Evolutionary conservation across 805 yeast species (phyloP).

Genomic region (Wickerhamiella alocasiicola): DNA sequence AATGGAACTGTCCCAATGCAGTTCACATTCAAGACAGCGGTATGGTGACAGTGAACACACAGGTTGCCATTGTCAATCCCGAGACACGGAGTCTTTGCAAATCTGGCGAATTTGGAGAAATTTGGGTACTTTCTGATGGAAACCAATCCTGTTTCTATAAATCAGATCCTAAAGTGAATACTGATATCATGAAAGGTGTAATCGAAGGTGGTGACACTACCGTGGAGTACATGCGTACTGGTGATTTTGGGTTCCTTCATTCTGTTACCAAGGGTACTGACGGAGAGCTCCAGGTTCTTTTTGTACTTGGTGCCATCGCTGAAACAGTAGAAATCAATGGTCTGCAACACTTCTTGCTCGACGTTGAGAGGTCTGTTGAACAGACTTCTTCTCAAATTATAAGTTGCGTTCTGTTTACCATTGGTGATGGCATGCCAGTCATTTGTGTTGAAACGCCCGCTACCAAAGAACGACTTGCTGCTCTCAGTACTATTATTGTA

Average conservation of each 20-base stretch:
- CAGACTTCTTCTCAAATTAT: slow-evolving; percentile 35
- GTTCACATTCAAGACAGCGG: slow-evolving; percentile 87
- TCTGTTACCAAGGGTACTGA: slow-evolving; percentile 40
- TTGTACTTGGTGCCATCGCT: slow-evolving; percentile 69
- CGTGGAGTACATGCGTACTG: slow-evolving; percentile 67
- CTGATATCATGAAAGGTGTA: slow-evolving; percentile 46
- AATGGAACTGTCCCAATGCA: slow-evolving; percentile 53
- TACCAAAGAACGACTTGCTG: slow-evolving; percentile 38
- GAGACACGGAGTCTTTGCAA: slow-evolving; percentile 70
- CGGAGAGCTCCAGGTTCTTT: slow-evolving; percentile 59
- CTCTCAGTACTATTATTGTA: slow-evolving; percentile 72
- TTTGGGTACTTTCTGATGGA: slow-evolving; percentile 90
- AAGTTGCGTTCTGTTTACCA: slow-evolving; percentile 53
- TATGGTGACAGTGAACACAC: slow-evolving; percentile 88
- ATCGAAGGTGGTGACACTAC: slow-evolving; percentile 53
- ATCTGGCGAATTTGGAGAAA: slow-evolving; percentile 91
- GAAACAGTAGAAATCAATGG: slow-evolving; percentile 89
- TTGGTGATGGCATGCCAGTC: slow-evolving; percentile 52
- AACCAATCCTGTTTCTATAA: slow-evolving; percentile 51
- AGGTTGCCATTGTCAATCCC: slow-evolving; percentile 88
- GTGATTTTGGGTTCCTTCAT: slow-evolving; percentile 88
- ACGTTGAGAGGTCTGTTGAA: slow-evolving; percentile 62
- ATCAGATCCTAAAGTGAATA: slow-evolving; percentile 38
- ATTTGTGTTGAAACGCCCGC: slow-evolving; percentile 49
- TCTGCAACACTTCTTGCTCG: slow-evolving; percentile 77